Evolutionary conservation across 2,329 filamentous ascomycete species (phyloP).

Genomic region (Plenodomus lindquistii): DNA sequence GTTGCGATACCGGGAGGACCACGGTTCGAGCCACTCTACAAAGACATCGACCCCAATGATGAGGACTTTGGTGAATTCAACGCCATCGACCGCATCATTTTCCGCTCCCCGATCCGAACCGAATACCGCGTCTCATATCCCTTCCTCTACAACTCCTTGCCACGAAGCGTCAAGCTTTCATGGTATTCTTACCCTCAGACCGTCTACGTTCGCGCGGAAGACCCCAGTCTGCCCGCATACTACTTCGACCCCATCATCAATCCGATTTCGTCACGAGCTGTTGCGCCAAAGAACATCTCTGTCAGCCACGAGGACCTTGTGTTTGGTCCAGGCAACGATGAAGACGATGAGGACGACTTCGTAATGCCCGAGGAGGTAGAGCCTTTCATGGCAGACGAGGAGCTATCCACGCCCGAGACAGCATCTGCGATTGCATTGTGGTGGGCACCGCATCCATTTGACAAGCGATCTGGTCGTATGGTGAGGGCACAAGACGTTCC

Average conservation of each 20-base stretch:
- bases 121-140: conserved; percentile 95
- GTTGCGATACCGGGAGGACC: conserved; percentile 97
- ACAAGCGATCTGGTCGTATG: conserved; percentile 92
- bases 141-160: conserved; percentile 94
- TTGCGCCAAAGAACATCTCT: conserved; percentile 91
- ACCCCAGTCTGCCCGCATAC: conserved; percentile 88
- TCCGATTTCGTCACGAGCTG: conserved; percentile 91
- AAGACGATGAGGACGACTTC: conserved; percentile 84
- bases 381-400: conserved; percentile 88
- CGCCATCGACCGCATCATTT: conserved; percentile 98
- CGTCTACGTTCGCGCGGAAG: conserved; percentile 86
- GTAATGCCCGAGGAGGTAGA: conserved; percentile 77
- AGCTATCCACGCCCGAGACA: conserved; percentile 86
- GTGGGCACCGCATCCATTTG: conserved; percentile 98
- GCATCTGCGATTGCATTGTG: conserved; percentile 89
- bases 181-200: conserved; percentile 95
- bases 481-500: conserved; percentile 96
- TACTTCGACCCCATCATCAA: conserved; percentile 99
- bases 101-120: conserved; percentile 90
- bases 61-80: conserved; percentile 99
- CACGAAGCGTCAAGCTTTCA: conserved; percentile 86
- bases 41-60: conserved; percentile 97
- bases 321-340: conserved; percentile 78
- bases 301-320: conserved; percentile 91
- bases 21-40: conserved; percentile 95